Conservation (phyloP, 2,329 filamentous ascomycete genomes). For the Scytalidium sp. region DNA sequence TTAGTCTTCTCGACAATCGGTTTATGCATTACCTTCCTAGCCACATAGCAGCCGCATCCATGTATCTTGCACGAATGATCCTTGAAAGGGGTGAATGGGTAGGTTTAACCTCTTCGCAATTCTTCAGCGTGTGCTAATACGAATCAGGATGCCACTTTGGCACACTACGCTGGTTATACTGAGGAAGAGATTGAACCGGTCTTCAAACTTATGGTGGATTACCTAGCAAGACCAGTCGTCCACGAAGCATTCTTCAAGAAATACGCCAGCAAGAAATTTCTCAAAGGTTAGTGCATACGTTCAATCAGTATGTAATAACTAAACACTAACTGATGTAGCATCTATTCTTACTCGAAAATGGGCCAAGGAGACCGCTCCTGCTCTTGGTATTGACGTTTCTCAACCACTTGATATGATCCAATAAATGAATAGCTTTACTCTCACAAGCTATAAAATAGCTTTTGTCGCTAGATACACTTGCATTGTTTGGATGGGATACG, state of each 20-base stretch:
- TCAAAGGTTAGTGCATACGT: slow-evolving; percentile 71
- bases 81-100: slow-evolving; percentile 91
- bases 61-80: slow-evolving; percentile 91
- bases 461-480: slow-evolving; percentile 22
- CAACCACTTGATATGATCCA: slow-evolving; percentile 25
- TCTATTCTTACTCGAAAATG: slow-evolving; percentile 89
- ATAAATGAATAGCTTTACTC: slow-evolving; percentile 17
- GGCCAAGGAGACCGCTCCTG: slow-evolving; percentile 75
- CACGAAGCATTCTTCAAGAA: slow-evolving; percentile 99
- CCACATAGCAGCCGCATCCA: slow-evolving; percentile 85
- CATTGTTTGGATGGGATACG: slow-evolving; percentile 32
- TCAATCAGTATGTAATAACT: neutral
- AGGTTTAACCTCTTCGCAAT: slow-evolving; percentile 35
- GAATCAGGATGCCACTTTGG: slow-evolving; percentile 72
- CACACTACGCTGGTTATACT: slow-evolving; percentile 89
- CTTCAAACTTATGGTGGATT: slow-evolving; percentile 93
- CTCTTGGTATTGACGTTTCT: slow-evolving; percentile 47
- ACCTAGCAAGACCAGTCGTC: slow-evolving; percentile 82
- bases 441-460: slow-evolving; percentile 19
- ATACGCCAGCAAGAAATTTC: slow-evolving; percentile 98
- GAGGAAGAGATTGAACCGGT: slow-evolving; percentile 93
- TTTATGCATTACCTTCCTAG: slow-evolving; percentile 90
- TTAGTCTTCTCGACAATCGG: slow-evolving; percentile 89
- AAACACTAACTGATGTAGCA: slow-evolving; percentile 49
- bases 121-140: slow-evolving; percentile 21